Conservation (phyloP, 352 stramenopile species). For the Thalassiosira oceanica region DNA sequence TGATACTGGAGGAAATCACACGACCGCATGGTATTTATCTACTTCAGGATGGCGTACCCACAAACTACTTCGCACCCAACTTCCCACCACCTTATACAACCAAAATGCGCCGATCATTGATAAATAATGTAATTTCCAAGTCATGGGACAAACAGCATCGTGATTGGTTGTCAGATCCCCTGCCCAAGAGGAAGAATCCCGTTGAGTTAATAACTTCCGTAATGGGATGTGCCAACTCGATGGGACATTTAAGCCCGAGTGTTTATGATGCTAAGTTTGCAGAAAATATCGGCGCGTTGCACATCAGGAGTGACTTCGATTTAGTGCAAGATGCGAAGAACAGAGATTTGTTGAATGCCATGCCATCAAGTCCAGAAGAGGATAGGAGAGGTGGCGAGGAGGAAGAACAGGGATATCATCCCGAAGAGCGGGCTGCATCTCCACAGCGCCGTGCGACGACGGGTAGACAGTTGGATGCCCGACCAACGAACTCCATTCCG, state of each 20-base stretch:
- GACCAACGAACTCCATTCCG: slow-evolving; percentile 5
- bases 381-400: not conserved
- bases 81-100: slow-evolving; percentile 80
- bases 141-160: slow-evolving; percentile 74
- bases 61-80: slow-evolving; percentile 83
- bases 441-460: no score
- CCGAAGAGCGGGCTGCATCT: slow-evolving; percentile 2
- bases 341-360: no score
- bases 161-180: slow-evolving; percentile 70
- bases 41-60: slow-evolving; percentile 72
- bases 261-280: slow-evolving; percentile 6
- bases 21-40: slow-evolving; percentile 79
- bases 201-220: slow-evolving; percentile 37
- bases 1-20: slow-evolving; percentile 74
- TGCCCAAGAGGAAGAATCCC: slow-evolving; percentile 41
- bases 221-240: slow-evolving; percentile 61
- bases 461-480: not conserved
- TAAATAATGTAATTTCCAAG: slow-evolving; percentile 77
- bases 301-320: not conserved
- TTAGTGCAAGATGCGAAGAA: not conserved
- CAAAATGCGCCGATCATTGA: slow-evolving; percentile 74
- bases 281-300: no score
- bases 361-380: not conserved
- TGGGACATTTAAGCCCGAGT: slow-evolving; percentile 21
- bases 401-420: not conserved